These are phyloP conservation scores for Yarrowia galli DNA, from an alignment of 1,139 yeast species.

Conservation along the genomic window DNA sequence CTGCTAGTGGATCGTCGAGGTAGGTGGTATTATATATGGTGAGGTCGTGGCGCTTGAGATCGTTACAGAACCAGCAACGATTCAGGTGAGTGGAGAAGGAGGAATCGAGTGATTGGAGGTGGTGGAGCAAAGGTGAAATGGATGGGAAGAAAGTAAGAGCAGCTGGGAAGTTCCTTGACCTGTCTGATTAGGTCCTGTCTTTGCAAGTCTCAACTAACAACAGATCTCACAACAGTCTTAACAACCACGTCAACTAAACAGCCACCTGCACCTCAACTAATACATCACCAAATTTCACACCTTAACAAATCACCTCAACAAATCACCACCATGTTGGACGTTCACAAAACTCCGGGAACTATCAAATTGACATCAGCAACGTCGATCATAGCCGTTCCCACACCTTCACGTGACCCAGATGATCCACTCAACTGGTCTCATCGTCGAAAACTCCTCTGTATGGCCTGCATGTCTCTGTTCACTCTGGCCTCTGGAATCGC, in stretches of 20 bases:
- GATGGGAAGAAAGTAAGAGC: too few species aligned
- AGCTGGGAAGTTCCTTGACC: too few species aligned
- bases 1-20: not conserved
- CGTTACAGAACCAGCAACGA: too few species aligned
- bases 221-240: too few species aligned
- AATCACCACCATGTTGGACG: not conserved
- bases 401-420: slow-evolving; percentile 59
- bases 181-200: too few species aligned
- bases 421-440: slow-evolving; percentile 59
- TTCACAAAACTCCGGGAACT: slow-evolving; percentile 5
- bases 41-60: too few species aligned
- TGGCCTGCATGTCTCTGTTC: slow-evolving; percentile 51
- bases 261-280: too few species aligned
- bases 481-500: slow-evolving; percentile 58
- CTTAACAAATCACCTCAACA: not conserved
- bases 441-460: slow-evolving; percentile 51
- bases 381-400: slow-evolving; percentile 49
- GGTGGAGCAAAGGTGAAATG: too few species aligned
- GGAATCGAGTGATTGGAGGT: too few species aligned
- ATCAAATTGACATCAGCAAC: not conserved
- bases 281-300: too few species aligned
- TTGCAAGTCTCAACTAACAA: too few species aligned
- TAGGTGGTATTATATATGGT: not conserved
- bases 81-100: not conserved
- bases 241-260: too few species aligned